phyloP scores from a whole-genome alignment of 2,329 filamentous ascomycete genomes.

The Colletotrichum truncatum region DNA sequence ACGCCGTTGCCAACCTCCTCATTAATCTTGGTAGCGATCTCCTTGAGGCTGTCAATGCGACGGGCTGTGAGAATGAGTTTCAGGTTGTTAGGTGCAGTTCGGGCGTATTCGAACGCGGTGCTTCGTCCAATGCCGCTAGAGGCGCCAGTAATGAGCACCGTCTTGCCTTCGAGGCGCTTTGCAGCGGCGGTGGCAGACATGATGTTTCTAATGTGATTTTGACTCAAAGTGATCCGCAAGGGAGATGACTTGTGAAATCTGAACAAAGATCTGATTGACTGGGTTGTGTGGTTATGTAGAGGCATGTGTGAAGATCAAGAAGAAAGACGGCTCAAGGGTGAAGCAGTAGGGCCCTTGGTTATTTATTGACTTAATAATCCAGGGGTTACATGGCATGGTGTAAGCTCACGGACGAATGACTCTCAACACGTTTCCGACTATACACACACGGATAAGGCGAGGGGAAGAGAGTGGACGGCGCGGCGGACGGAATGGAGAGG shows the following conservation, averaged over 20 bases:
- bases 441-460: constrained; percentile 23
- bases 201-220: constrained; percentile 35
- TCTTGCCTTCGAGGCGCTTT: constrained; percentile 92
- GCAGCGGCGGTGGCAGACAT: constrained; percentile 72
- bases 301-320: constrained; percentile 6
- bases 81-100: constrained; percentile 80
- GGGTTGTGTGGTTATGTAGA: neutral
- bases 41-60: constrained; percentile 78
- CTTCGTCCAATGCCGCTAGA: constrained; percentile 89
- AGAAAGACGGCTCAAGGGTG: neutral
- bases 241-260: neutral
- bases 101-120: constrained; percentile 91
- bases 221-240: neutral
- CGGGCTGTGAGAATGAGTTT: constrained; percentile 91
- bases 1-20: constrained; percentile 82
- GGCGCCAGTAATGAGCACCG: constrained; percentile 89
- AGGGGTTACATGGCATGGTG: neutral
- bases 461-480: constrained; percentile 17
- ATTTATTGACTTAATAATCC: neutral
- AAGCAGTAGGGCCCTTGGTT: neutral
- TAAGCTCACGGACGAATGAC: neutral
- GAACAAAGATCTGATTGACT: constrained; percentile 5
- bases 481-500: constrained; percentile 21
- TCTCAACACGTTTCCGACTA: constrained; percentile 25
- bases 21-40: constrained; percentile 80